A percentile compares a stretch with the other conserved stretches of the same genome.
Conservation (phyloP, 2,329 filamentous ascomycete species). For the Paecilomyces sp. region DNA sequence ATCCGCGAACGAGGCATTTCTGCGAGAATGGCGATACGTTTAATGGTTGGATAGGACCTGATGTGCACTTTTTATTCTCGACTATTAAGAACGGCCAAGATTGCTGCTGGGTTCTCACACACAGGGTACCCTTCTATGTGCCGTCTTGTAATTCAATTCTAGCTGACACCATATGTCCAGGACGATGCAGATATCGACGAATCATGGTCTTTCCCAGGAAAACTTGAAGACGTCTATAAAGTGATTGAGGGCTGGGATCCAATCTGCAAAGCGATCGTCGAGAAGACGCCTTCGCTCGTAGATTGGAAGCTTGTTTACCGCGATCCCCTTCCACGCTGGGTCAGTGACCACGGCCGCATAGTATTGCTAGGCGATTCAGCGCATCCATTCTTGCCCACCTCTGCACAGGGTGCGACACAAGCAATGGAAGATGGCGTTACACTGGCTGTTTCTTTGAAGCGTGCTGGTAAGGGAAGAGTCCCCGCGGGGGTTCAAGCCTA, state of each 20-base stretch:
- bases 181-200: constrained; percentile 51
- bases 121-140: constrained; percentile 27
- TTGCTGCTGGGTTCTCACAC: constrained; percentile 51
- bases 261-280: constrained; percentile 39
- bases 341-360: constrained; percentile 19
- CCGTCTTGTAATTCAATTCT: too few species aligned
- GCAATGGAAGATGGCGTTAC: constrained; percentile 39
- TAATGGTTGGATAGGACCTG: constrained; percentile 46
- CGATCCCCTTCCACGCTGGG: constrained; percentile 16
- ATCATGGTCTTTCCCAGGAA: constrained; percentile 49
- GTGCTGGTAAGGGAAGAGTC: constrained; percentile 24
- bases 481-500: constrained; percentile 37
- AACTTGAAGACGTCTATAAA: constrained; percentile 45
- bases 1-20: constrained; percentile 36
- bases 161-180: constrained; percentile 6
- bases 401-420: constrained; percentile 37
- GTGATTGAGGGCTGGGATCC: constrained; percentile 47
- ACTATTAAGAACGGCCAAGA: constrained; percentile 47
- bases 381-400: constrained; percentile 35
- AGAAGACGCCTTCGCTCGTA: constrained; percentile 17
- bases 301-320: constrained; percentile 26
- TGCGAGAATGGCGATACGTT: constrained; percentile 47
- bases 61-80: constrained; percentile 39
- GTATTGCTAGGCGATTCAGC: constrained; percentile 31
- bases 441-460: constrained; percentile 16